Evolutionary conservation across 108 stramenopile genomes (phyloP).

Genomic region (Fragilaria radians): DNA sequence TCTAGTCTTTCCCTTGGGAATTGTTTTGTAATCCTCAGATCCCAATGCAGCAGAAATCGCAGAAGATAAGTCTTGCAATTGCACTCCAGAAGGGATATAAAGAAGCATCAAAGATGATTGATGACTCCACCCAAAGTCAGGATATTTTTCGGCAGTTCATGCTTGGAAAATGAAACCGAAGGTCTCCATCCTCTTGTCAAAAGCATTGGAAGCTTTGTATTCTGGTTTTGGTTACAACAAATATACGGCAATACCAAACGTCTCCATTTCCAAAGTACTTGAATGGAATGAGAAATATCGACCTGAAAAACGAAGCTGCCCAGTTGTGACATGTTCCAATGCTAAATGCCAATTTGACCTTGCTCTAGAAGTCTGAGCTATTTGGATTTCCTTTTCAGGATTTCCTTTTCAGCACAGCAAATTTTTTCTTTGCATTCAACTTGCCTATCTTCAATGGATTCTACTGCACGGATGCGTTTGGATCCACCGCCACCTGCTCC

Average conservation of each 20-base stretch:
- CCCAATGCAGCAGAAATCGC: neutral
- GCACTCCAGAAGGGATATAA: neutral
- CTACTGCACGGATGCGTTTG: slow-evolving; percentile 27
- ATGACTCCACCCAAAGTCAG: slow-evolving; percentile 12
- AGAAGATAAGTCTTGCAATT: neutral
- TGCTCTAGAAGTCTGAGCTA: slow-evolving; percentile 18
- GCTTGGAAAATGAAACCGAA: neutral
- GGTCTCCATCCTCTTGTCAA: slow-evolving; percentile 2
- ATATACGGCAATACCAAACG: too few species aligned
- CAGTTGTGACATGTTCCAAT: slow-evolving; percentile 39
- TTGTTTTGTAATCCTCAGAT: neutral
- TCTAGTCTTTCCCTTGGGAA: neutral
- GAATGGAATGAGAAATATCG: neutral
- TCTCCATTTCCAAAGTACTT: slow-evolving; percentile 2
- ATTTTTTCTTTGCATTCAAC: slow-evolving; percentile 9
- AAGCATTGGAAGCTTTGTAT: neutral
- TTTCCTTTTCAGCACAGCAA: slow-evolving; percentile 7
- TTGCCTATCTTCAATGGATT: slow-evolving; percentile 5
- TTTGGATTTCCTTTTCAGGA: slow-evolving; percentile 1
- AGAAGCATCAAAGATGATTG: neutral
- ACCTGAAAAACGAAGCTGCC: slow-evolving; percentile 9
- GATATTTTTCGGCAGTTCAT: neutral
- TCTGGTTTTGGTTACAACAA: too few species aligned
- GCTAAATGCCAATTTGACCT: slow-evolving; percentile 35
- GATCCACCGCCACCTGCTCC: slow-evolving; percentile 25